Evolutionary conservation across 805 yeast genomes (phyloP), one percentile per base, ranked within the genome.

Genomic region (Nakazawaea wickerhamii): DNA sequence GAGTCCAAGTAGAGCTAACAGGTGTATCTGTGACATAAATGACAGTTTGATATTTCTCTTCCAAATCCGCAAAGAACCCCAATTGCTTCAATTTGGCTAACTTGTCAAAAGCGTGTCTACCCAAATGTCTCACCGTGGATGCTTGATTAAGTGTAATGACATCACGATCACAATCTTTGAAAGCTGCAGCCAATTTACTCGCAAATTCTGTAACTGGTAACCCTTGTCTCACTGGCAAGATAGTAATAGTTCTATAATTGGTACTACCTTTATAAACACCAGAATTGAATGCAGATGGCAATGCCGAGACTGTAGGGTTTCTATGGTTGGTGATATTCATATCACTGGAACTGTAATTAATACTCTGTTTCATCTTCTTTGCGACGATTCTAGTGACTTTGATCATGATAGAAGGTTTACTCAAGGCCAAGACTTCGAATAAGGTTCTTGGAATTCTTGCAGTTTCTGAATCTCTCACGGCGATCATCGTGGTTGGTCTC

Each of bases 141-240:
- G 95, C 81, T 56, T 89, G 95, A 51, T 89, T 87, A n/a, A 91
- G 66, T 1, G 87, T 77, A 41, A 84, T 79, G 3, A 87, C 93
- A 2, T 80, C 68, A 28, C 84, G 71, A 2, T 89, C 90, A 35
- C 85, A 82, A 28, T 72, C 73, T 52, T 78, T 75, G 49, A 90
- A 76, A 0, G 96, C 86, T n/a, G 67, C 64, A 1, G 81, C 77
- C 37, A 91, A 68, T 43, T 73, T 77, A 26, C 75, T 75, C 0
- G 95, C 96, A 70, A 91, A 91, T 40, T 84, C 93, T 40, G 76
- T 69, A 0, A 90, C 91, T 0, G 97, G 97, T n/a, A 91, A 58
- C 0, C 93, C 96, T 9, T 71, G 63, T 0, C 82, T 78, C 0
- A 85, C 75, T 0, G 98, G 98, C 9, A 93, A 58, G 15, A 91